Conservation (phyloP, 352 stramenopile genomes). For the Globisporangium megalacanthum region DNA sequence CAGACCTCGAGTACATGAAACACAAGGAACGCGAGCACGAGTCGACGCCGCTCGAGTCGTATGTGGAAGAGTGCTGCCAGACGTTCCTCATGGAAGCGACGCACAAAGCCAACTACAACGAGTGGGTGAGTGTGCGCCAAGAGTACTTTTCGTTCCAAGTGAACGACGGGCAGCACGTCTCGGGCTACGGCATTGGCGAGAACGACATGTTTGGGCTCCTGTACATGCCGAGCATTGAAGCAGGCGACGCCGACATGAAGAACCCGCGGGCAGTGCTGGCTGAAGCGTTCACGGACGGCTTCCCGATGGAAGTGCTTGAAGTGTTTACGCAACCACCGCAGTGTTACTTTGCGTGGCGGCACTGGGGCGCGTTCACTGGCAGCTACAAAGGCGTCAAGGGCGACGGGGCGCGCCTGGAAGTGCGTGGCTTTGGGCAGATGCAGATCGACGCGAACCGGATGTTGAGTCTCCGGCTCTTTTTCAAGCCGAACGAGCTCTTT, state of each 20-base stretch:
- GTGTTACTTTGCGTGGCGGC: conserved; percentile 76
- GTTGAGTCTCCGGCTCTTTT: conserved; percentile 51
- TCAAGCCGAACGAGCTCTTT: conserved; percentile 52
- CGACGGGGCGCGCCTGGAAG: conserved; percentile 51
- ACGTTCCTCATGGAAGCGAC: conserved; percentile 80
- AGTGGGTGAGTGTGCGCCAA: conserved; percentile 60
- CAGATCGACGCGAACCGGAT: conserved; percentile 32
- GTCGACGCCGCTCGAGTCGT: conserved; percentile 53
- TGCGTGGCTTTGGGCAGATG: conserved; percentile 41
- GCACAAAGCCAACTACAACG: conserved; percentile 48
- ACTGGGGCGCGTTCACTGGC: conserved; percentile 73
- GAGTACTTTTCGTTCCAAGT: conserved; percentile 65
- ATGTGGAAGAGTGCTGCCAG: conserved; percentile 68
- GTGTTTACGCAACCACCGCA: conserved; percentile 72
- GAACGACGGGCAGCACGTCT: conserved; percentile 52
- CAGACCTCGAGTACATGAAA: conserved; percentile 70
- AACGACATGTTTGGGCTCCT: conserved; percentile 71
- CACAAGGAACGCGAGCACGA: conserved; percentile 52
- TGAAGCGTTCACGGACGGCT: conserved; percentile 67
- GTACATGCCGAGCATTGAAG: conserved; percentile 36
- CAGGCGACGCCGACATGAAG: conserved; percentile 25
- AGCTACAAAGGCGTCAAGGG: conserved; percentile 58
- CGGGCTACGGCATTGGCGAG: conserved; percentile 33
- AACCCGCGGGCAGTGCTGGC: conserved; percentile 45
- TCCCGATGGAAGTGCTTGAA: conserved; percentile 74